Percentiles rank a stretch among this genome's conserved stretches.
Conservation (phyloP, 192 early-diverging fungal species). For the Coemansia sp. region DNA sequence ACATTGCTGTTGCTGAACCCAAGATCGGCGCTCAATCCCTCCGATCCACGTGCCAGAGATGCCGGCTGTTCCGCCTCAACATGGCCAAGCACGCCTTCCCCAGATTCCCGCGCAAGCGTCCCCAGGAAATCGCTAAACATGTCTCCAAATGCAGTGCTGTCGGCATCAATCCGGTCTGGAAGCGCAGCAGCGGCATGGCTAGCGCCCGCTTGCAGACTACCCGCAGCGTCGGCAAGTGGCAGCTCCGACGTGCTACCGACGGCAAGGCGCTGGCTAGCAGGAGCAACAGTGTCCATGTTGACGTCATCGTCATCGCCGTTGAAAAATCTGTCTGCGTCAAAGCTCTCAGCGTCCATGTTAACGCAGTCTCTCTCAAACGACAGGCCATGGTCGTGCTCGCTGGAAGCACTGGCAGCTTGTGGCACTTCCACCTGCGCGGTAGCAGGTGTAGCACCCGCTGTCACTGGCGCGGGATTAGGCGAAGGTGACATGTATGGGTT, state of each 20-base stretch:
- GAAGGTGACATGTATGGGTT: background rate
- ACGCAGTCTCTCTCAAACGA: background rate
- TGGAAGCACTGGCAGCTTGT: too few relatives aligned
- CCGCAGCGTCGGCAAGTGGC: background rate
- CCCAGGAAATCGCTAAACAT: slow-evolving; percentile 14
- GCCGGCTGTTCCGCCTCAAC: background rate
- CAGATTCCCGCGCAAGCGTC: background rate
- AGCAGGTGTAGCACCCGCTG: too few relatives aligned
- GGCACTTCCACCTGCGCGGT: too few relatives aligned
- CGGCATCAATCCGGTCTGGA: background rate
- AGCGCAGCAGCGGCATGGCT: background rate
- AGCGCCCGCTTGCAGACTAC: background rate
- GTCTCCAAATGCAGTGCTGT: slow-evolving; percentile 13
- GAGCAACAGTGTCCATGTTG: background rate
- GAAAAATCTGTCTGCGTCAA: slow-evolving; percentile 39
- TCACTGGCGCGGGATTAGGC: background rate
- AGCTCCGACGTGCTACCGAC: slow-evolving; percentile 2
- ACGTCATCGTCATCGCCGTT: slow-evolving; percentile 7
- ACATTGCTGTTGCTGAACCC: background rate
- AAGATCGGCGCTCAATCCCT: background rate
- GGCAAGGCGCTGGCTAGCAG: background rate
- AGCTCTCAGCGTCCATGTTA: slow-evolving; percentile 10
- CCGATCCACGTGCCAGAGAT: background rate
- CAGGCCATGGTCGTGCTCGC: too few relatives aligned
- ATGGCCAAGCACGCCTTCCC: background rate